phyloP scores from a whole-genome alignment of 192 early-diverging fungal species.

The Backusella macrospora region DNA sequence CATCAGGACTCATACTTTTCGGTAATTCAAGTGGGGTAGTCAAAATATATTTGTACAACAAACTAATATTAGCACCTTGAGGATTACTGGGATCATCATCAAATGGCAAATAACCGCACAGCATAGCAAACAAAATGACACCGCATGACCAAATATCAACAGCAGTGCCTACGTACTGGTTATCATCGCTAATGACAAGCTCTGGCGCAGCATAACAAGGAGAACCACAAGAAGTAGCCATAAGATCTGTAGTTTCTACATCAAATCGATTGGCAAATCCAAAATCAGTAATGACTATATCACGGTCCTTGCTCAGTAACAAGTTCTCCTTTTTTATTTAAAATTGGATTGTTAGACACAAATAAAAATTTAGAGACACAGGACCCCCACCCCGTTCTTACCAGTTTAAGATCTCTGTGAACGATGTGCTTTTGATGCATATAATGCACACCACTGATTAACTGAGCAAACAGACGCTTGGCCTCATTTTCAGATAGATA shows the following conservation, averaged over 20 bases:
- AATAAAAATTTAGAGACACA: neutral
- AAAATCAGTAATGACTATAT: slow-evolving; percentile 98
- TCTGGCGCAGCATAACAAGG: slow-evolving; percentile 99
- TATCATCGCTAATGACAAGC: slow-evolving; percentile 91
- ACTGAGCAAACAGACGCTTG: slow-evolving; percentile 86
- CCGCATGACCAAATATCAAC: slow-evolving; percentile 99
- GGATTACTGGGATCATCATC: slow-evolving; percentile 89
- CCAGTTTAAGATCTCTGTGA: slow-evolving; percentile 91
- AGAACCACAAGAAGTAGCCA: slow-evolving; percentile 93
- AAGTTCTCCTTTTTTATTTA: slow-evolving; percentile 78
- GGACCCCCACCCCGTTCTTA: slow-evolving; percentile 32
- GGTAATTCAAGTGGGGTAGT: slow-evolving; percentile 82
- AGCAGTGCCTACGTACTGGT: slow-evolving; percentile 87
- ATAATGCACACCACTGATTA: slow-evolving; percentile 91
- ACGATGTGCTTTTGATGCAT: slow-evolving; percentile 91
- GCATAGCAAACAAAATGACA: slow-evolving; percentile 94
- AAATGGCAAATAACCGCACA: slow-evolving; percentile 85
- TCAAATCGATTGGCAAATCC: slow-evolving; percentile 93
- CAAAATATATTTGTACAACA: slow-evolving; percentile 84
- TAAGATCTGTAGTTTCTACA: slow-evolving; percentile 67
- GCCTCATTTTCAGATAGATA: slow-evolving; percentile 90
- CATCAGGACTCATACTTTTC: slow-evolving; percentile 71
- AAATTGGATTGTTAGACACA: slow-evolving; percentile 6
- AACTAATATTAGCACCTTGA: slow-evolving; percentile 84
- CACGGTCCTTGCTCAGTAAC: slow-evolving; percentile 84